These are phyloP conservation scores for Albizia julibrissin DNA, from an alignment of 306 rosid species.

Conservation along the genomic window DNA sequence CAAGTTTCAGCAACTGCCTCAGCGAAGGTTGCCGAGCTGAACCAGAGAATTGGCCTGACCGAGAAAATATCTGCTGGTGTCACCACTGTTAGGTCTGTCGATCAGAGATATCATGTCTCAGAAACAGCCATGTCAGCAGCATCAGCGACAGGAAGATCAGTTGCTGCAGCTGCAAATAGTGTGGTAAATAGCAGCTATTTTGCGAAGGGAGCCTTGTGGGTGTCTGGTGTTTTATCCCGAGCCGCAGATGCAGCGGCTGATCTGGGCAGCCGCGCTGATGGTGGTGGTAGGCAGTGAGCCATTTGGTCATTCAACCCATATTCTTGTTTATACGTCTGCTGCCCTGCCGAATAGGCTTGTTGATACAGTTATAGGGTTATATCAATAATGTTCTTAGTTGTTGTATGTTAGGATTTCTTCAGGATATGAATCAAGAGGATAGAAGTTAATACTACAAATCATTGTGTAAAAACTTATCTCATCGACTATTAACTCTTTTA, in stretches of 20 bases:
- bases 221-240: constrained; percentile 62
- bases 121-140: constrained; percentile 69
- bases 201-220: constrained; percentile 81
- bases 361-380: not conserved
- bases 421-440: not conserved
- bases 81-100: constrained; percentile 57
- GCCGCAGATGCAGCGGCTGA: constrained; percentile 76
- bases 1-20: constrained; percentile 73
- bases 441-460: not conserved
- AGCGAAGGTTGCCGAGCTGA: constrained; percentile 74
- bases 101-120: constrained; percentile 71
- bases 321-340: constrained; percentile 25
- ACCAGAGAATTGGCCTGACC: constrained; percentile 68
- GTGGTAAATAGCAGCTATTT: constrained; percentile 78
- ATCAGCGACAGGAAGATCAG: constrained; percentile 78
- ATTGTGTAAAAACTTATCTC: not conserved
- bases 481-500: not conserved
- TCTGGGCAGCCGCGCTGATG: constrained; percentile 49
- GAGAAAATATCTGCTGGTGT: constrained; percentile 69
- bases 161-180: constrained; percentile 64
- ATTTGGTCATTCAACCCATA: not conserved
- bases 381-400: not conserved
- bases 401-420: not conserved
- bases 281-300: constrained; percentile 43
- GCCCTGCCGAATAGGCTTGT: constrained; percentile 5